phyloP scores from a whole-genome alignment of 73 alveolate species.

The Diophrys sp. region DNA sequence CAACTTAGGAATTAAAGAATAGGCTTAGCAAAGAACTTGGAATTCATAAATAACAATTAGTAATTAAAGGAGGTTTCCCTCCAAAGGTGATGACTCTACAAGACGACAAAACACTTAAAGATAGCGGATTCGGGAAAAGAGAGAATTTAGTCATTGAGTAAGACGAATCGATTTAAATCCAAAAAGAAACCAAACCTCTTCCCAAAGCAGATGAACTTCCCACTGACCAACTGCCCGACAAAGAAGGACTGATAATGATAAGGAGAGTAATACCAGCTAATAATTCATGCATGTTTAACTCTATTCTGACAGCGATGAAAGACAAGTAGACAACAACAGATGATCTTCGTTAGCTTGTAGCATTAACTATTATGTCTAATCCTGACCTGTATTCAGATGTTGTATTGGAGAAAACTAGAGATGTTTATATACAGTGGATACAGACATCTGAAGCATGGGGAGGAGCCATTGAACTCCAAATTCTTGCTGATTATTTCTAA shows the following conservation, averaged over 20 bases:
- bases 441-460: constrained; percentile 83
- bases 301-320: constrained; percentile 74
- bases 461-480: constrained; percentile 87
- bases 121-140: too few relatives aligned
- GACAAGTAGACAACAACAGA: constrained; percentile 40
- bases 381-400: constrained; percentile 64
- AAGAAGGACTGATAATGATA: constrained; percentile 49
- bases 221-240: constrained; percentile 6
- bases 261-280: constrained; percentile 84
- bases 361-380: constrained; percentile 52
- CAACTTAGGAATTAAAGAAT: too few relatives aligned
- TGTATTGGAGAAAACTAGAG: constrained; percentile 53
- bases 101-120: too few relatives aligned
- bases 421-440: constrained; percentile 78
- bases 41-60: too few relatives aligned
- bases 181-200: neutral
- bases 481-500: constrained; percentile 68
- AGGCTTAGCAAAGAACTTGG: too few relatives aligned
- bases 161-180: neutral
- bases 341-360: constrained; percentile 63
- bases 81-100: too few relatives aligned
- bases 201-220: too few relatives aligned
- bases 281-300: constrained; percentile 86
- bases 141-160: neutral
- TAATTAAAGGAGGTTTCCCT: too few relatives aligned